Evolutionary conservation across 2,329 filamentous ascomycete genomes (phyloP).

Genomic region (Coleophoma eucalyptorum): DNA sequence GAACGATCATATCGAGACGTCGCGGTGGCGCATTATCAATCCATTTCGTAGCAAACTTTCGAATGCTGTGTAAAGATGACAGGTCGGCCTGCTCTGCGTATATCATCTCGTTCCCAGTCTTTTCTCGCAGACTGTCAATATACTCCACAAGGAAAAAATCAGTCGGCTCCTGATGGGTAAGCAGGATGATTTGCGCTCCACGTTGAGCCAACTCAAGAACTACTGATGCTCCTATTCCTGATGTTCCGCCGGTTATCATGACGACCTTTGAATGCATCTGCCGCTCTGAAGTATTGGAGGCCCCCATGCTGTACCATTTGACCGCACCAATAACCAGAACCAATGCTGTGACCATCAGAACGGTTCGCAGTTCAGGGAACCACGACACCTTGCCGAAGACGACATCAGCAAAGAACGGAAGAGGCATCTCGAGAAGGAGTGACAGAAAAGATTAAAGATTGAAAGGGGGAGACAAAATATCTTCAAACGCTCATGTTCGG

Average conservation of each 20-base stretch:
- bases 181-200: constrained; percentile 86
- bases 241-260: constrained; percentile 90
- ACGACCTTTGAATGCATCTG: constrained; percentile 92
- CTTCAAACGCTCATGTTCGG: neutral
- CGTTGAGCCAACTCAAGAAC: constrained; percentile 71
- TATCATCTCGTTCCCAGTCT: constrained; percentile 79
- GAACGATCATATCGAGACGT: constrained; percentile 83
- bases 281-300: constrained; percentile 69
- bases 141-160: constrained; percentile 92
- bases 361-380: constrained; percentile 31
- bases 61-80: constrained; percentile 81
- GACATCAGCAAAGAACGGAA: constrained; percentile 23
- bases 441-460: neutral
- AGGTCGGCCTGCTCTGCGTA: constrained; percentile 96
- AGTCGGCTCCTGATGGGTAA: constrained; percentile 75
- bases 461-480: neutral
- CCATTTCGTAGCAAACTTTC: constrained; percentile 94
- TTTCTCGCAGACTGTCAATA: constrained; percentile 78
- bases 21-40: constrained; percentile 91
- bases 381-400: constrained; percentile 17
- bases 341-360: constrained; percentile 49
- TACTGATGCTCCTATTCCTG: constrained; percentile 80
- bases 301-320: constrained; percentile 78
- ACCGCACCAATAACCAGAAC: constrained; percentile 50
- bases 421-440: constrained; percentile 16